phyloP scores from a whole-genome alignment of 2,329 filamentous ascomycete genomes.

The Monosporascus sp. region DNA sequence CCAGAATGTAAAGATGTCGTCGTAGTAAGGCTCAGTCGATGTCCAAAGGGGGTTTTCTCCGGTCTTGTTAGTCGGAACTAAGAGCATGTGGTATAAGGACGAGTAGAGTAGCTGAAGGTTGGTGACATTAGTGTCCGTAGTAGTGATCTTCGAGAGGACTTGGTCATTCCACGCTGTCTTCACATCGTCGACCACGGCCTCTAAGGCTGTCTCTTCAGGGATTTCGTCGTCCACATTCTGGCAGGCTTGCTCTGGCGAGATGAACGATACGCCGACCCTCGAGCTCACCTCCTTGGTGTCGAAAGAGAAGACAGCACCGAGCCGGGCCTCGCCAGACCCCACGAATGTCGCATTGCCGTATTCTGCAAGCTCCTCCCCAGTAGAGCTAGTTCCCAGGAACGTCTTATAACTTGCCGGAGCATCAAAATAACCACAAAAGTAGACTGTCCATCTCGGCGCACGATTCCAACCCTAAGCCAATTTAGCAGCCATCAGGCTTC shows the following conservation, averaged over 20 bases:
- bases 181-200: slow-evolving; percentile 39
- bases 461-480: slow-evolving; percentile 53
- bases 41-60: slow-evolving; percentile 65
- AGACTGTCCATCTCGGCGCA: slow-evolving; percentile 56
- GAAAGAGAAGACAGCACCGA: slow-evolving; percentile 53
- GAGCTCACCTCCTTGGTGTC: slow-evolving; percentile 41
- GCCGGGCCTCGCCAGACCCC: slow-evolving; percentile 31
- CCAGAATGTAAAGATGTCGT: slow-evolving; percentile 69
- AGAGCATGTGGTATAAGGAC: slow-evolving; percentile 63
- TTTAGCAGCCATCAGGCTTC: not conserved
- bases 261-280: slow-evolving; percentile 62
- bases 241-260: slow-evolving; percentile 58
- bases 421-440: slow-evolving; percentile 59
- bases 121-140: slow-evolving; percentile 48
- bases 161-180: slow-evolving; percentile 54
- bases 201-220: slow-evolving; percentile 35
- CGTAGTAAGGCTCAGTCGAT: slow-evolving; percentile 62
- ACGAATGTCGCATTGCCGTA: slow-evolving; percentile 28
- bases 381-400: slow-evolving; percentile 33
- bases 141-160: slow-evolving; percentile 59
- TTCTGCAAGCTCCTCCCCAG: slow-evolving; percentile 23
- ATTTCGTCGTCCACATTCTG: slow-evolving; percentile 53
- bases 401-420: slow-evolving; percentile 37
- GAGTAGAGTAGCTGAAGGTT: slow-evolving; percentile 60
- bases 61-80: slow-evolving; percentile 65